Evolutionary conservation across 2,329 filamentous ascomycete genomes (phyloP).

Genomic region (Xylaria hypoxylon): DNA sequence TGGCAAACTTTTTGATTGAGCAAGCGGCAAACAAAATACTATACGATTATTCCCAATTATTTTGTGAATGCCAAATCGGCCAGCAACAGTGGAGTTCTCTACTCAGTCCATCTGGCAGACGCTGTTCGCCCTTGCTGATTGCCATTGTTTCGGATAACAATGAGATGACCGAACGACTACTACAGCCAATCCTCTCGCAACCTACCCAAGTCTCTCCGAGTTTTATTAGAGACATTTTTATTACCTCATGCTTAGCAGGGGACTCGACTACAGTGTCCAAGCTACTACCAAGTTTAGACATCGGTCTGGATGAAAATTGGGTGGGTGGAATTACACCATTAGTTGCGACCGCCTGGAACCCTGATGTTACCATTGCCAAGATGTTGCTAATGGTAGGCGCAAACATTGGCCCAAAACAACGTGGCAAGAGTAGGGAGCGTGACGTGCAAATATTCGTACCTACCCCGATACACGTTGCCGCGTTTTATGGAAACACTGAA

Average conservation of each 20-base stretch:
- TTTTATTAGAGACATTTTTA: background rate
- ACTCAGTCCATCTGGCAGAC: background rate
- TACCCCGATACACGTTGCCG: constrained; percentile 12
- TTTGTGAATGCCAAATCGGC: too few species aligned
- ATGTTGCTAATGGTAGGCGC: constrained; percentile 2
- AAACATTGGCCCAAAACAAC: constrained; percentile 1
- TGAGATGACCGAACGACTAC: constrained; percentile 5
- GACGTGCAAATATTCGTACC: background rate
- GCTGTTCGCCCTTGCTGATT: constrained; percentile 8
- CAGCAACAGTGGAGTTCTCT: background rate
- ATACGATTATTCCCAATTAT: background rate
- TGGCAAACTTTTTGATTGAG: constrained; percentile 14
- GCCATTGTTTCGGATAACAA: constrained; percentile 10
- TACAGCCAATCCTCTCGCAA: constrained; percentile 2
- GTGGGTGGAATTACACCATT: background rate
- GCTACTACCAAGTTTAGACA: background rate
- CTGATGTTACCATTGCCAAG: constrained; percentile 3
- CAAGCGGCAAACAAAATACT: constrained; percentile 1
- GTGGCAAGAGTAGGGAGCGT: background rate
- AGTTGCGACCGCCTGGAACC: constrained; percentile 20
- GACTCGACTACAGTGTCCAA: background rate
- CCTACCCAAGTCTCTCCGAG: background rate
- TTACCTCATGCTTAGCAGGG: constrained; percentile 13
- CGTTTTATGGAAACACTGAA: background rate
- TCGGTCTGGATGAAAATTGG: constrained; percentile 6